phyloP scores from a whole-genome alignment of 306 rosid genomes.

The Senna tora region DNA sequence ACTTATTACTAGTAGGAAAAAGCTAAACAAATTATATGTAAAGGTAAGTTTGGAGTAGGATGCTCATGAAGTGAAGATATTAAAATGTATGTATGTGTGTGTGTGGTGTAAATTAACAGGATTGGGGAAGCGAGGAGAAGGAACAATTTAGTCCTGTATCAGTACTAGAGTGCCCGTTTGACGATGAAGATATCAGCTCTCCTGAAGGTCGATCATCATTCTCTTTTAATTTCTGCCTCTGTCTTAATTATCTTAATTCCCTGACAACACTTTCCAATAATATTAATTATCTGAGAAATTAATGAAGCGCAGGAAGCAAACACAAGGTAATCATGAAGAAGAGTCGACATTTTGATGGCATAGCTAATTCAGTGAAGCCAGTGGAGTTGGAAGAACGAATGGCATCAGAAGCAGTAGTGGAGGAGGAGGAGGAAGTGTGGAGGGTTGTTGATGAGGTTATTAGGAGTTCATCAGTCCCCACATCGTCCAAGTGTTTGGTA shows the following conservation, averaged over 20 bases:
- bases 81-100: too few relatives aligned
- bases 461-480: constrained; percentile 28
- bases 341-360: constrained; percentile 46
- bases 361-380: constrained; percentile 48
- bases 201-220: constrained; percentile 49
- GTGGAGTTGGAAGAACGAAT: constrained; percentile 58
- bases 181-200: constrained; percentile 57
- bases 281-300: too few relatives aligned
- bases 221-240: background rate
- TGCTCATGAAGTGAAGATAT: too few relatives aligned
- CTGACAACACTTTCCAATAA: too few relatives aligned
- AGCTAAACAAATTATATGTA: too few relatives aligned
- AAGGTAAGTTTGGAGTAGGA: too few relatives aligned
- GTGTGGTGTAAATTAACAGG: constrained; percentile 43
- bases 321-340: constrained; percentile 47
- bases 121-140: constrained; percentile 64
- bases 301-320: constrained; percentile 45
- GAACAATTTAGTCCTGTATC: constrained; percentile 90
- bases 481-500: constrained; percentile 18
- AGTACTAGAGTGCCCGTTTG: constrained; percentile 72
- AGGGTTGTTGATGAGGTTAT: constrained; percentile 44
- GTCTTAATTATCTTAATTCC: too few relatives aligned
- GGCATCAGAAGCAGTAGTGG: constrained; percentile 24
- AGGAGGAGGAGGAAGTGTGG: constrained; percentile 36
- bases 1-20: too few relatives aligned